phyloP scores from a whole-genome alignment of 345 rosid species.

The Pistacia vera region DNA sequence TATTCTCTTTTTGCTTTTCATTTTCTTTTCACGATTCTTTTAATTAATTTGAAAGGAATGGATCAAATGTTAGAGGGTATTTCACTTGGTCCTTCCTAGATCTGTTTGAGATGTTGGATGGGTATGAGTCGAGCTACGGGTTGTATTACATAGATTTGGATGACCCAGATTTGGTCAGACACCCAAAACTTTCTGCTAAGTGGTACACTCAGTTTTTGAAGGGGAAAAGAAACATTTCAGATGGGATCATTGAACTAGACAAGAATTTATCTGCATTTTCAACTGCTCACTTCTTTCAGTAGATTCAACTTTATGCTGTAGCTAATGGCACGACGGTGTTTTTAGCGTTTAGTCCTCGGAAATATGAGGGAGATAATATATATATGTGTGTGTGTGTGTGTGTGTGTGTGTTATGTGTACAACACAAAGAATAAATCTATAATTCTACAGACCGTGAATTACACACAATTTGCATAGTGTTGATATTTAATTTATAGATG shows the following conservation, averaged over 20 bases:
- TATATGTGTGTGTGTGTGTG: too few relatives aligned
- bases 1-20: neutral
- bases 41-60: constrained; percentile 35
- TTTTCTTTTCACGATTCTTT: too few relatives aligned
- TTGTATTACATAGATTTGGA: constrained; percentile 47
- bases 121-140: constrained; percentile 40
- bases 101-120: constrained; percentile 40
- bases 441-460: too few relatives aligned
- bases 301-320: neutral
- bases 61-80: constrained; percentile 49
- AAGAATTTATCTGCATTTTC: neutral
- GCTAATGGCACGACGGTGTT: neutral
- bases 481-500: constrained; percentile 8
- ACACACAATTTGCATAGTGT: neutral
- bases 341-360: neutral
- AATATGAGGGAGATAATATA: too few relatives aligned
- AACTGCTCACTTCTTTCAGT: neutral
- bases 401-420: too few relatives aligned
- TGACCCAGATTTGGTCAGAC: constrained; percentile 40
- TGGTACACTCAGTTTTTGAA: constrained; percentile 53
- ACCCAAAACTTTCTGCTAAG: constrained; percentile 53
- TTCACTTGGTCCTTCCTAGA: constrained; percentile 58
- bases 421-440: too few relatives aligned
- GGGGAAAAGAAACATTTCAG: constrained; percentile 24
- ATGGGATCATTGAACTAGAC: constrained; percentile 16